Percentiles rank a stretch among this genome's conserved stretches.
Evolutionary conservation across 2,329 filamentous ascomycete species (phyloP).

Genomic region (Aspergillus novofumigatus): DNA sequence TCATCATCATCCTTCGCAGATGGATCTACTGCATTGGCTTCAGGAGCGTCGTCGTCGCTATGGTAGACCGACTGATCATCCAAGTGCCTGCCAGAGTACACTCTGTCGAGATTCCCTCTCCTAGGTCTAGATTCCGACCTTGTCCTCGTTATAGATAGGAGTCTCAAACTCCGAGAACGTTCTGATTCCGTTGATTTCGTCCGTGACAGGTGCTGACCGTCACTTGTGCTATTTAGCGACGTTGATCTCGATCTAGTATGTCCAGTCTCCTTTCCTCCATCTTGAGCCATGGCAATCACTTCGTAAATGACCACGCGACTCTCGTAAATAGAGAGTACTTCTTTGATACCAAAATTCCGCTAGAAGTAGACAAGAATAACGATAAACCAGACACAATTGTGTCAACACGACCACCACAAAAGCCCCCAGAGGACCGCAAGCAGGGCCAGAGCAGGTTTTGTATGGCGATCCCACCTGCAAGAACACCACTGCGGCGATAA

Average conservation of each 20-base stretch:
- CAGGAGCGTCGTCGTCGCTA: slow-evolving; percentile 13
- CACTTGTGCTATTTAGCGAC: slow-evolving; percentile 15
- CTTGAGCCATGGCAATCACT: slow-evolving; percentile 8
- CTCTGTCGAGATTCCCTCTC: slow-evolving; percentile 16
- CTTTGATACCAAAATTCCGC: neutral
- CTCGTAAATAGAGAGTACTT: neutral
- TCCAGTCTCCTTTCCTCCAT: slow-evolving; percentile 1
- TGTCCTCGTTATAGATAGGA: slow-evolving; percentile 5
- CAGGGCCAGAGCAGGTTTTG: neutral
- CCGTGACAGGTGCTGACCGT: slow-evolving; percentile 6
- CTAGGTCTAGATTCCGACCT: slow-evolving; percentile 15
- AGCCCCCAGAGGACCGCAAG: neutral
- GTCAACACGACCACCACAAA: neutral
- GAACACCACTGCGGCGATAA: neutral
- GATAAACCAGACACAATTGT: neutral
- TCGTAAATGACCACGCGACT: neutral
- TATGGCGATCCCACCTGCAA: neutral
- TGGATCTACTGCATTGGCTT: slow-evolving; percentile 7
- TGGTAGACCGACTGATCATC: slow-evolving; percentile 34
- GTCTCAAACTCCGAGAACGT: slow-evolving; percentile 2
- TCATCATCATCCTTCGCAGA: slow-evolving; percentile 7
- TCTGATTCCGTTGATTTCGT: slow-evolving; percentile 2
- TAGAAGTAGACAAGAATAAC: neutral
- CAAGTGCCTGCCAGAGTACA: slow-evolving; percentile 29
- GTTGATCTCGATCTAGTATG: slow-evolving; percentile 11